phyloP scores from a whole-genome alignment of 176 grass and related monocot species.

The Eremochloa ophiuroides region DNA sequence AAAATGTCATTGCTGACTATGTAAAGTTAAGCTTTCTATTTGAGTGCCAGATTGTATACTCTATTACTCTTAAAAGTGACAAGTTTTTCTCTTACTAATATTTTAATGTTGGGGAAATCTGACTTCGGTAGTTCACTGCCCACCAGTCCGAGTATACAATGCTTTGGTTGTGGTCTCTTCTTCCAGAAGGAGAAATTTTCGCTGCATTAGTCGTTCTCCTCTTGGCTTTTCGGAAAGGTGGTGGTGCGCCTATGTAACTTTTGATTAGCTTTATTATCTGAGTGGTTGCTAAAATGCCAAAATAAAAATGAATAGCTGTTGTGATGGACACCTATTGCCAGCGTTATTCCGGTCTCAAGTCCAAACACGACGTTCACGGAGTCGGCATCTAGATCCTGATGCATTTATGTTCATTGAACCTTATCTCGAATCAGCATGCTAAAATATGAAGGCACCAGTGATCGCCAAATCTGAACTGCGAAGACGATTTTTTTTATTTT shows the following conservation, averaged over 20 bases:
- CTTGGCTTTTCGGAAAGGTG: slow-evolving; percentile 6
- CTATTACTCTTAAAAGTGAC: no score
- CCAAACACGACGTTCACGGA: neutral
- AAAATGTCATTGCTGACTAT: slow-evolving; percentile 32
- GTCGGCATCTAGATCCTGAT: neutral
- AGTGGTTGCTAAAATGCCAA: neutral
- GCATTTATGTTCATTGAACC: neutral
- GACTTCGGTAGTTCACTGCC: neutral
- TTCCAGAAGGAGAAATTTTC: neutral
- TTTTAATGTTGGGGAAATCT: neutral
- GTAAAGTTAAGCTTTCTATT: slow-evolving; percentile 42
- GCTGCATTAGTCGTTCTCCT: neutral
- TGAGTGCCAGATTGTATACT: slow-evolving; percentile 35
- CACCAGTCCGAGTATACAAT: neutral
- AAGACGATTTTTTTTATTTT: no score
- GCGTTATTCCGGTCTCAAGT: neutral
- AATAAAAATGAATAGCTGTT: neutral
- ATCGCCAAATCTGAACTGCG: no score
- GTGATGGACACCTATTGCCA: neutral
- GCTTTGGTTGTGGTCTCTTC: neutral
- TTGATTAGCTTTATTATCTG: neutral
- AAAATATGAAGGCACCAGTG: neutral
- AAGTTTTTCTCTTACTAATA: no score
- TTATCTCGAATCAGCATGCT: neutral
- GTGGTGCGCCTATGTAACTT: neutral